Base-by-base conservation (phyloP, 2,329 filamentous ascomycete species). In the Epichloe sylvatica region DNA sequence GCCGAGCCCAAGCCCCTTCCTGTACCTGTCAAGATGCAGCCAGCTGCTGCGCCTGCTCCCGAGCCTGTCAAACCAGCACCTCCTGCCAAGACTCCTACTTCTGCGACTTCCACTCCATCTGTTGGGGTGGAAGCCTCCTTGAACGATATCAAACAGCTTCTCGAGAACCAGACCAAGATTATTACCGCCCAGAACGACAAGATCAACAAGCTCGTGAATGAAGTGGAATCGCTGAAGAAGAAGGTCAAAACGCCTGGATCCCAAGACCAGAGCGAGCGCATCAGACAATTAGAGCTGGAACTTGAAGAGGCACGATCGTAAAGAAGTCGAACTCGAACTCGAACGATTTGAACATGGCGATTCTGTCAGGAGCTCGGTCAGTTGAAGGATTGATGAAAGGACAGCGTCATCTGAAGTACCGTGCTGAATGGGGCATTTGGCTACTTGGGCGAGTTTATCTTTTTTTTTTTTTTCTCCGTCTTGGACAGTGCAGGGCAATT, bases 191-290 rank as follows among this genome's bases (percentile, higher is more conserved):
- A 95, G 68, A 84, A 78, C 46, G 76, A 85, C 61, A 83, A 89
- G 64, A 88, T 94, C 57, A 74, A 74, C 46, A 72, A 74, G 30
- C 69, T 94, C 45, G 78, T 84, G 3, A 67, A 71, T 33, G 86
- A 94, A 65, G 82, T 94, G 13, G 87, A 92, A 62, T 76, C 77
- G 15, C 73, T 96, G 57, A 94, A 94, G 77, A 80, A 80, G 67
- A 84, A 81, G 65, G 74, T 90, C 52, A 78, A 77, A 37, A 57
- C 52, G 33, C 33, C 64, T 1, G 64, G 66, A 19, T 70, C 72
- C 13, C 72, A 76, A 58, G 80, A 82, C 60, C 80, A 84, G 71
- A 82, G 73, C 63, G 80, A 84, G 67, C 72, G 80, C 46, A 84
- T 84, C 60, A 70, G 80, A 55, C 79, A 83, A 64, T 63, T 84